Evolutionary conservation across 805 yeast genomes (phyloP).

Genomic region (Debaryomyces castellii): DNA sequence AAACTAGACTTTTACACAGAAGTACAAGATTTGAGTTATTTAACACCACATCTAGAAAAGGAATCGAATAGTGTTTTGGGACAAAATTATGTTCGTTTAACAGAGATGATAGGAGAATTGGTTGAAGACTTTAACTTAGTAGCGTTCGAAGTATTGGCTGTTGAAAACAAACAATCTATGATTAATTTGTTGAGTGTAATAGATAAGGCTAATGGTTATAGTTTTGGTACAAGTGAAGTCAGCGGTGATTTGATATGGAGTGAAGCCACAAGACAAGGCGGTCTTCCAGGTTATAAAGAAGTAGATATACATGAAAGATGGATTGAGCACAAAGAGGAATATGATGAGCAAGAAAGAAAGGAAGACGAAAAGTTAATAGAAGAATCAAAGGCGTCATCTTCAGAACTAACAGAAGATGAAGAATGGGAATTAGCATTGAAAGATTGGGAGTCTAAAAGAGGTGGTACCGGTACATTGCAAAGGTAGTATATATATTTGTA

Average conservation of each 20-base stretch:
- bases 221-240: constrained; percentile 87
- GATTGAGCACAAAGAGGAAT: constrained; percentile 79
- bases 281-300: constrained; percentile 46
- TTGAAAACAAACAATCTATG: constrained; percentile 92
- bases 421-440: constrained; percentile 58
- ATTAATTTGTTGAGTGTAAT: constrained; percentile 71
- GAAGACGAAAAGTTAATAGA: constrained; percentile 45
- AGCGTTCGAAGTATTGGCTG: constrained; percentile 82
- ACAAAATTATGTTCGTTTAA: constrained; percentile 60
- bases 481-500: constrained; percentile 2
- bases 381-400: constrained; percentile 30
- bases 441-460: constrained; percentile 27
- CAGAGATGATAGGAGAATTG: constrained; percentile 76
- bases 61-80: constrained; percentile 71
- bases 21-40: constrained; percentile 75
- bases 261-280: constrained; percentile 86
- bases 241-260: constrained; percentile 99
- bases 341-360: constrained; percentile 53
- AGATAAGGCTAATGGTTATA: constrained; percentile 92
- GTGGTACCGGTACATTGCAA: constrained; percentile 31
- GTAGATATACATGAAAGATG: constrained; percentile 91
- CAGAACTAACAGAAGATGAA: constrained; percentile 55
- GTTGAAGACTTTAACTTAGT: constrained; percentile 87
- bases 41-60: constrained; percentile 66
- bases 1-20: constrained; percentile 85